Conservation (phyloP, 345 rosid genomes). For the Linum usitatissimum region DNA sequence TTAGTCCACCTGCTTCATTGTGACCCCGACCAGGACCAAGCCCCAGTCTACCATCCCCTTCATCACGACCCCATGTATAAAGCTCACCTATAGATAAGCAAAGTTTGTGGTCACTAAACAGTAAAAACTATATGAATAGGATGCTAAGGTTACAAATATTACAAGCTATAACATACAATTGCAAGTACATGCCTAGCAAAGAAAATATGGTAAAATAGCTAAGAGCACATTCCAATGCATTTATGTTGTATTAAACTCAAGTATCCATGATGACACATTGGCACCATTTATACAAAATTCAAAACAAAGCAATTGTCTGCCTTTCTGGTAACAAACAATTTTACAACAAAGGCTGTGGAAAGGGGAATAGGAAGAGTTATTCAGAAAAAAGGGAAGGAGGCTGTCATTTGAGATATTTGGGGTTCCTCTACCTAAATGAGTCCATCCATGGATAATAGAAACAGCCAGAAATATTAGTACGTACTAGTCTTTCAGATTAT, state of each 20-base stretch:
- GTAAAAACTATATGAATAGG: not conserved
- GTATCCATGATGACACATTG: too few species aligned
- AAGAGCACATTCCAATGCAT: not conserved
- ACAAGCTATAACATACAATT: not conserved
- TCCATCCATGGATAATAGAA: too few species aligned
- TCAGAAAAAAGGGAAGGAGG: too few species aligned
- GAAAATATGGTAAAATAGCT: not conserved
- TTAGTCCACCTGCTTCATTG: slow-evolving; percentile 82
- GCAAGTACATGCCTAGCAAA: not conserved
- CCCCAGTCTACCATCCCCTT: slow-evolving; percentile 94
- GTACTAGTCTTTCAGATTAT: too few species aligned
- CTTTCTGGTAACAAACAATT: too few species aligned
- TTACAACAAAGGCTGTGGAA: too few species aligned
- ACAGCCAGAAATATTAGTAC: too few species aligned
- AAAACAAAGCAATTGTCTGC: too few species aligned
- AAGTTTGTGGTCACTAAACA: not conserved
- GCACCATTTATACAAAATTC: too few species aligned
- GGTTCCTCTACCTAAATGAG: too few species aligned
- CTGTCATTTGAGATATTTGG: too few species aligned
- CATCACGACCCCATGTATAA: slow-evolving; percentile 90
- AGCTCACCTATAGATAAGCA: slow-evolving; percentile 44
- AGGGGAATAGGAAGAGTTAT: too few species aligned
- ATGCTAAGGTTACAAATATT: not conserved
- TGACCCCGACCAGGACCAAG: slow-evolving; percentile 90
- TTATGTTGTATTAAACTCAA: not conserved